These are phyloP conservation scores for Monilinia laxa DNA, from an alignment of 2,329 filamentous ascomycete species.

Conservation along the genomic window DNA sequence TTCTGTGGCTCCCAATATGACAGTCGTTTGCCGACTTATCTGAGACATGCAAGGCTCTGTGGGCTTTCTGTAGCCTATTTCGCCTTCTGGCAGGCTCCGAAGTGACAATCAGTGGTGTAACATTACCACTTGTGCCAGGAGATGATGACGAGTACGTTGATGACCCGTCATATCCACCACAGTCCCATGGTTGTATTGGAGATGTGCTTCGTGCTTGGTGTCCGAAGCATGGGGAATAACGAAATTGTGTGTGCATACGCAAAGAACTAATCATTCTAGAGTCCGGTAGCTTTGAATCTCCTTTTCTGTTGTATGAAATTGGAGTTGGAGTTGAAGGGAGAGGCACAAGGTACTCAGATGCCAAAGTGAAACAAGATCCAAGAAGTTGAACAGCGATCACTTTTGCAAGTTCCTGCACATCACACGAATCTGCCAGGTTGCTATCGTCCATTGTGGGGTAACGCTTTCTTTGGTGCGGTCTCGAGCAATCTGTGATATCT, in stretches of 20 bases:
- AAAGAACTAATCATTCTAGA: constrained; percentile 39
- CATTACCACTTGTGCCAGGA: constrained; percentile 12
- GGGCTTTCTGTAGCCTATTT: constrained; percentile 21
- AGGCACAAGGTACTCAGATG: constrained; percentile 30
- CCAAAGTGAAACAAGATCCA: constrained; percentile 39
- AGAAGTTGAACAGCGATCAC: constrained; percentile 39
- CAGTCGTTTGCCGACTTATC: constrained; percentile 24
- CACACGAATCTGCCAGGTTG: constrained; percentile 28
- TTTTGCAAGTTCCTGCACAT: constrained; percentile 36
- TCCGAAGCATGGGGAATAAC: constrained; percentile 39
- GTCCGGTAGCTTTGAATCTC: constrained; percentile 27
- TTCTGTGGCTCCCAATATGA: constrained; percentile 21
- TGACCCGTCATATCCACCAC: constrained; percentile 28
- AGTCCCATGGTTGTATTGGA: constrained; percentile 33
- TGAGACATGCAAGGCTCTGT: constrained; percentile 25
- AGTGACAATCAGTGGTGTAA: constrained; percentile 23
- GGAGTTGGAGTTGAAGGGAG: constrained; percentile 6
- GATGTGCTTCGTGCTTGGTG: constrained; percentile 39
- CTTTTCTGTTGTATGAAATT: constrained; percentile 21
- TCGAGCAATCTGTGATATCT: constrained; percentile 6
- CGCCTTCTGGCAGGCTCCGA: constrained; percentile 17
- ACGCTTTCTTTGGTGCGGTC: constrained; percentile 22
- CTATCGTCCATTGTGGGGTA: constrained; percentile 34
- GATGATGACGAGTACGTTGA: constrained; percentile 23
- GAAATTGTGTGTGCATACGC: constrained; percentile 39